Evolutionary conservation across 305 asterid genomes (phyloP).

Genomic region (Ilex paraguariensis): DNA sequence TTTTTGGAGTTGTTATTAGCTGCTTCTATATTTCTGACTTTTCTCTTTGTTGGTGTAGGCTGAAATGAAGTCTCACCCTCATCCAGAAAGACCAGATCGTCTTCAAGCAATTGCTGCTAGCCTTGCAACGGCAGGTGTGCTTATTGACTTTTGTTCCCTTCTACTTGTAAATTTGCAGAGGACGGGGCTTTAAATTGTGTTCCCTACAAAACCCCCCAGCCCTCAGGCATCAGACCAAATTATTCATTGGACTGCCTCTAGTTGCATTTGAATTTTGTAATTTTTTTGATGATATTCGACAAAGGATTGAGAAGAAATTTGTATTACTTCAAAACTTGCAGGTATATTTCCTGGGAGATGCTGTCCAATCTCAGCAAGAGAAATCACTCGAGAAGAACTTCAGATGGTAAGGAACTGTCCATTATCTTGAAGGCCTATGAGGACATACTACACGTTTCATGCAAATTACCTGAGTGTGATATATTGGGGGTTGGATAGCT

Average conservation of each 20-base stretch:
- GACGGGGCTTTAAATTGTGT: no score
- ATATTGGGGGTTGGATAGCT: slow-evolving; percentile 9
- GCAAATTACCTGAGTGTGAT: neutral
- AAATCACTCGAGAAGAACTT: slow-evolving; percentile 82
- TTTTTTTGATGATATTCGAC: slow-evolving; percentile 1
- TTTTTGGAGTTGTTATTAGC: no score
- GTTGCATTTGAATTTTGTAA: neutral
- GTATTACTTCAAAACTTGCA: slow-evolving; percentile 28
- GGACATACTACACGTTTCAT: neutral
- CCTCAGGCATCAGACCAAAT: no score
- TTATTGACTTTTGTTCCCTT: neutral
- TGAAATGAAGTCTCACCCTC: slow-evolving; percentile 80
- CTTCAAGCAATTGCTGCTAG: slow-evolving; percentile 94
- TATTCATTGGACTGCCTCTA: neutral
- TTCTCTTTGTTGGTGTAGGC: slow-evolving; percentile 45
- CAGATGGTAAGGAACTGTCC: slow-evolving; percentile 47
- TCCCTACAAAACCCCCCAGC: no score
- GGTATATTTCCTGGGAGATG: slow-evolving; percentile 96
- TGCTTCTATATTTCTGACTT: neutral
- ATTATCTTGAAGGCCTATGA: neutral
- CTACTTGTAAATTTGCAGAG: neutral
- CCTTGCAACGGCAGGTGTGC: slow-evolving; percentile 83
- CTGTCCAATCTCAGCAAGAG: slow-evolving; percentile 71
- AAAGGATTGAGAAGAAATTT: slow-evolving; percentile 19
- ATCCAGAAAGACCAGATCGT: slow-evolving; percentile 98